Evolutionary conservation across 768 basidiomycete species (phyloP), one percentile per base, ranked within the genome.

Genomic region (Boletus rubescentipes): DNA sequence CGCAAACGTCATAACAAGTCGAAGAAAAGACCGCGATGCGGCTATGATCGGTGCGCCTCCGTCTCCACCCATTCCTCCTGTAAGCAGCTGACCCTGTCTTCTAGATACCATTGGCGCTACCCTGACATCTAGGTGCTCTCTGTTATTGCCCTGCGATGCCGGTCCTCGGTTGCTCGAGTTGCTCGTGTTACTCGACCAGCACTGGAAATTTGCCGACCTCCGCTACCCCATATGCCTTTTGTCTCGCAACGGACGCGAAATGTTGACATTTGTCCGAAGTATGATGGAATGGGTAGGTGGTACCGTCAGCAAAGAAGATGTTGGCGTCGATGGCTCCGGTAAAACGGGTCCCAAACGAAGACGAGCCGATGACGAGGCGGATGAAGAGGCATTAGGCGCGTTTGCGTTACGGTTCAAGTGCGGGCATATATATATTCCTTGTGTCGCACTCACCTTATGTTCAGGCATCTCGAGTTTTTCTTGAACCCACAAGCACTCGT

Each of bases 271-370:
- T 65, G 91, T 97, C 26, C 76, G 94, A 54, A 95, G 91, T 76
- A 89, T 98, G 90, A 96, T 97, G 83, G 97, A 98, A 68, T 98
- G 95, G 93, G 84, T 99, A 58, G 97, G 97, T 10, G 96, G 97
- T 1, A 93, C 91, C 14, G 86, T 97, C 49, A 91, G 87, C 62
- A 93, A 93, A 65, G 92, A 94, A 62, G 93, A 96, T 57, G 89
- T 91, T 1, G 88, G 91, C 3, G 91, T 90, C 67, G 88, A 90
- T 30, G 84, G 81, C 8, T 78, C 77, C 26, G 77, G 80, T 31
- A 77, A 78, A 42, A 78, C 77, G 18, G 77, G 80, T 36, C 77
- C 80, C 38, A 74, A 76, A 48, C 74, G 76, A 53, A 79, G 83
- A 58, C 74, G 85, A 55, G 75, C 78, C 7, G 86, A 86, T 47